Evolutionary conservation across 805 yeast species (phyloP).

Genomic region (Clavispora carvajalis): DNA sequence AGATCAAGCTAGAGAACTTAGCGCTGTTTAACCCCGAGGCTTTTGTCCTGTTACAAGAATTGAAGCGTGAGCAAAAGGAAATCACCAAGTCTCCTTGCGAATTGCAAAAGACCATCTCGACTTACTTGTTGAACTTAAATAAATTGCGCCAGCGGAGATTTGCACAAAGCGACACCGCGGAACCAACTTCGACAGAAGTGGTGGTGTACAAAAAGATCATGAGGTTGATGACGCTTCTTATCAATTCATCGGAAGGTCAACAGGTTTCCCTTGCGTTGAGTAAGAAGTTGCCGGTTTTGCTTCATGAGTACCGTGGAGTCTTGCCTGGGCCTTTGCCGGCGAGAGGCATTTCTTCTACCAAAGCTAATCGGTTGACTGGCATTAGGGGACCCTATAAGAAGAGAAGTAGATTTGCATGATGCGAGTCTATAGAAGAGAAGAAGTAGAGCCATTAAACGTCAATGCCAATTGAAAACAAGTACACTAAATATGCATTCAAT

Average conservation of each 20-base stretch:
- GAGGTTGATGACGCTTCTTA: constrained; percentile 27
- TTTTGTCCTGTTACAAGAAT: constrained; percentile 17
- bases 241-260: constrained; percentile 24
- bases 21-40: constrained; percentile 33
- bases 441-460: constrained; percentile 21
- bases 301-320: constrained; percentile 70
- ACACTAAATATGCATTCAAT: constrained; percentile 36
- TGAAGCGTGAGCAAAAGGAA: constrained; percentile 21
- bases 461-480: constrained; percentile 37
- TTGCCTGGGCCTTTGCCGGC: constrained; percentile 55
- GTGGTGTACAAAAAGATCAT: constrained; percentile 25
- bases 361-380: constrained; percentile 30
- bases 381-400: constrained; percentile 37
- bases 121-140: constrained; percentile 28
- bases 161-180: constrained; percentile 22
- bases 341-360: constrained; percentile 11
- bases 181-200: constrained; percentile 25
- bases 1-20: constrained; percentile 27
- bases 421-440: not conserved
- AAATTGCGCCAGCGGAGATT: constrained; percentile 38
- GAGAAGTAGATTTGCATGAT: constrained; percentile 17
- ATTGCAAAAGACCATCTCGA: constrained; percentile 32
- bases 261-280: constrained; percentile 27
- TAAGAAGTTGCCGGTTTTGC: constrained; percentile 58
- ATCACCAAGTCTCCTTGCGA: constrained; percentile 23